Conservation (phyloP, 176 grass and related monocot species). For the Avena eriantha region DNA sequence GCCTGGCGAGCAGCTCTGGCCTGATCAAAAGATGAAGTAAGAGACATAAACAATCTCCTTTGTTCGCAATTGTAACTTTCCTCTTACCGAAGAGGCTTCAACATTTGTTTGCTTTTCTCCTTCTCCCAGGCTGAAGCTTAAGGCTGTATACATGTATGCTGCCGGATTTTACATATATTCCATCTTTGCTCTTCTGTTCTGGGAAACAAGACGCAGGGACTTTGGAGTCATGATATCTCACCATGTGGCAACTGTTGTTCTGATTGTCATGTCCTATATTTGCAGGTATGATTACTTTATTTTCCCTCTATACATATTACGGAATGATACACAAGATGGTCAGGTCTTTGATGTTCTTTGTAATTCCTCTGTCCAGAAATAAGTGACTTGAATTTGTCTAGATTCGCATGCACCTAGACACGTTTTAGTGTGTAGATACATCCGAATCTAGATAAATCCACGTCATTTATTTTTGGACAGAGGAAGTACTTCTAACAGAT, state of each 20-base stretch:
- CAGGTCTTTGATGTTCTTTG: constrained; percentile 29
- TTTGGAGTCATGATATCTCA: constrained; percentile 84
- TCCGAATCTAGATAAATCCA: no score
- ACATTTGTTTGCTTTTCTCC: constrained; percentile 28
- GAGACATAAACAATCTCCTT: constrained; percentile 13
- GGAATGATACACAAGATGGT: background rate
- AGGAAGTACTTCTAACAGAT: constrained; percentile 46
- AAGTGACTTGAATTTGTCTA: no score
- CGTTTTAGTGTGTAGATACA: no score
- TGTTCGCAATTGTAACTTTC: constrained; percentile 20
- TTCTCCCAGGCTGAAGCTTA: constrained; percentile 76
- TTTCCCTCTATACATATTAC: background rate
- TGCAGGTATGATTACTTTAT: constrained; percentile 50
- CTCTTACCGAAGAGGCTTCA: background rate
- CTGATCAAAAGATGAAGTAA: constrained; percentile 90
- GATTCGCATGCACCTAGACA: no score
- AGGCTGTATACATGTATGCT: constrained; percentile 84
- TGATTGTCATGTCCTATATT: constrained; percentile 86
- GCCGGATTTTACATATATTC: constrained; percentile 94
- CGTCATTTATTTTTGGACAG: no score
- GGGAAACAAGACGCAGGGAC: constrained; percentile 85
- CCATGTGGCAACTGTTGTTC: constrained; percentile 72
- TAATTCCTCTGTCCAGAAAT: no score
- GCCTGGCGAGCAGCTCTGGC: constrained; percentile 79
- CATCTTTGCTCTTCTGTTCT: constrained; percentile 86